These are phyloP conservation scores for Camellia lanceoleosa DNA, from an alignment of 148 eudicot species.

Conservation along the genomic window DNA sequence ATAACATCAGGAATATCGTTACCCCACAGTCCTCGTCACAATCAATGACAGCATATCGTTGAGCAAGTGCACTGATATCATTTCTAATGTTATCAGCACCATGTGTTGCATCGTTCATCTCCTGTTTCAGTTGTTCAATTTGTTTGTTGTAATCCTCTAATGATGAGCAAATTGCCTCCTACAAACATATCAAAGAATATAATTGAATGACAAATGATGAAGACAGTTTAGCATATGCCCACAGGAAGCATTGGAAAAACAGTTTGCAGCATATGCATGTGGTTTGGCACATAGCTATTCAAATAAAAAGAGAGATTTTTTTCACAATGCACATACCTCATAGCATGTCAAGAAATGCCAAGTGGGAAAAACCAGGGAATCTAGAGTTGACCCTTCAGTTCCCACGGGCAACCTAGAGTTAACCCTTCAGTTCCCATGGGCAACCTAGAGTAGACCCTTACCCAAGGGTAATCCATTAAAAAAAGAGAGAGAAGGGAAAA, in stretches of 20 bases:
- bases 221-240: not conserved
- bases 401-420: too few species aligned
- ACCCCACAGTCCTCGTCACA: conserved; percentile 99
- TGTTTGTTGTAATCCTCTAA: conserved; percentile 96
- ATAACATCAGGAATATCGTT: conserved; percentile 24
- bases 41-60: conserved; percentile 86
- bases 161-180: conserved; percentile 98
- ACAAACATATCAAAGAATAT: conserved; percentile 24
- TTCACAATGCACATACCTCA: not conserved
- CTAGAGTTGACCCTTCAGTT: too few species aligned
- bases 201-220: not conserved
- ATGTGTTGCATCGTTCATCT: conserved; percentile 98
- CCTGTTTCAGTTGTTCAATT: conserved; percentile 86
- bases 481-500: too few species aligned
- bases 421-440: too few species aligned
- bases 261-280: not conserved
- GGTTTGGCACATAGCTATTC: not conserved
- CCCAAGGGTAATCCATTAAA: too few species aligned
- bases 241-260: not conserved
- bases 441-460: too few species aligned
- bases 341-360: not conserved
- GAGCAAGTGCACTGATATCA: conserved; percentile 96
- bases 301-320: not conserved
- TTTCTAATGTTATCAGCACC: conserved; percentile 97
- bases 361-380: not conserved